phyloP scores from a whole-genome alignment of 2,329 filamentous ascomycete species.

The Fusarium newnesense region DNA sequence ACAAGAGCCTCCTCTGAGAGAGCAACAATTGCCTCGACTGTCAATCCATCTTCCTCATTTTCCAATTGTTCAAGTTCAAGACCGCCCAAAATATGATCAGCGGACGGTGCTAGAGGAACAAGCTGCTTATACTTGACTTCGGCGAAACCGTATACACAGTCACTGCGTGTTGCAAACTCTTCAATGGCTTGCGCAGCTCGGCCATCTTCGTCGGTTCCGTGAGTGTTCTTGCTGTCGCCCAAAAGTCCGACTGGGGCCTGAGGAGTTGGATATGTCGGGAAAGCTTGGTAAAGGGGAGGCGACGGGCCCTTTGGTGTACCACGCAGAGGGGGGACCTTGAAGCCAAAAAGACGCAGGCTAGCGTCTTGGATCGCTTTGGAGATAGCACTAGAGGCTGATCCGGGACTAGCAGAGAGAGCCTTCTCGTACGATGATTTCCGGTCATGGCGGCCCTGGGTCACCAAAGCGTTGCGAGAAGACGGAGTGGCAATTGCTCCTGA shows the following conservation, averaged over 20 bases:
- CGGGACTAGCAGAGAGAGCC: slow-evolving; percentile 72
- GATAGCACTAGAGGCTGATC: slow-evolving; percentile 87
- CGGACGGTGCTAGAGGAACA: slow-evolving; percentile 85
- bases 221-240: slow-evolving; percentile 68
- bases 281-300: slow-evolving; percentile 82
- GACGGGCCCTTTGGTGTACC: slow-evolving; percentile 70
- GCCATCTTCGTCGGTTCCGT: slow-evolving; percentile 78
- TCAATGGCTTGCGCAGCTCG: slow-evolving; percentile 85
- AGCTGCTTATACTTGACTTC: slow-evolving; percentile 99
- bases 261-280: slow-evolving; percentile 83
- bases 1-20: slow-evolving; percentile 95
- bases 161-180: slow-evolving; percentile 90
- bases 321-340: slow-evolving; percentile 74
- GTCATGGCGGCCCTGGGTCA: slow-evolving; percentile 77
- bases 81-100: slow-evolving; percentile 75
- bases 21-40: slow-evolving; percentile 83
- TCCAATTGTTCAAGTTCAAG: slow-evolving; percentile 63
- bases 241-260: slow-evolving; percentile 70
- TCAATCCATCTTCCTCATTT: slow-evolving; percentile 78
- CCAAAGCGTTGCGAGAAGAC: slow-evolving; percentile 77
- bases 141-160: slow-evolving; percentile 97
- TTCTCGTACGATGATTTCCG: slow-evolving; percentile 85
- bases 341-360: slow-evolving; percentile 77
- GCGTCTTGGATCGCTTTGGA: slow-evolving; percentile 96
- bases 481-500: slow-evolving; percentile 76